phyloP scores from a whole-genome alignment of 768 basidiomycete genomes.

The Lactifluus hygrophoroides region DNA sequence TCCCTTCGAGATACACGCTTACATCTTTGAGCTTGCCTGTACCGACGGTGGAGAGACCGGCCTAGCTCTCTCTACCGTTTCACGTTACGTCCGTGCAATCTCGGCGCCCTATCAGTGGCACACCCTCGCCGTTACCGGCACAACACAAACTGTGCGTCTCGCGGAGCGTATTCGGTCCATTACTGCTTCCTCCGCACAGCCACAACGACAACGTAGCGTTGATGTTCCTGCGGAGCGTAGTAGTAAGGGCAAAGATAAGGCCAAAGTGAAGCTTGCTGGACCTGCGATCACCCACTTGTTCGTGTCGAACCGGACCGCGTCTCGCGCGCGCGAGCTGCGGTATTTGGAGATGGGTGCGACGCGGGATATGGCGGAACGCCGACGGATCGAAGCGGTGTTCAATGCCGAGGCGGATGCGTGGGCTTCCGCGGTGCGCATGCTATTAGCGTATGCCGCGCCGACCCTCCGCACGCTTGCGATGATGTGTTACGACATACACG shows the following conservation, averaged over 20 bases:
- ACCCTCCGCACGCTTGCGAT: conserved; percentile 18
- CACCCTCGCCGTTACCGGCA: conserved; percentile 30
- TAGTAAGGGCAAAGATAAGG: not conserved
- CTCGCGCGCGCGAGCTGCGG: conserved; percentile 10
- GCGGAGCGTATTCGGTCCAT: conserved; percentile 13
- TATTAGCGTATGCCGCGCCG: conserved; percentile 16
- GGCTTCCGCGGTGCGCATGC: conserved; percentile 11
- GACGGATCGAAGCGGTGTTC: conserved; percentile 8
- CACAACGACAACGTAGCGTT: not conserved
- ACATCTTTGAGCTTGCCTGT: conserved; percentile 38
- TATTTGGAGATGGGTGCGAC: conserved; percentile 12
- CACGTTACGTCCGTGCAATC: conserved; percentile 34
- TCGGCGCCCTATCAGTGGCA: conserved; percentile 34
- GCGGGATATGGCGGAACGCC: conserved; percentile 12
- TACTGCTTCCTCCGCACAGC: not conserved
- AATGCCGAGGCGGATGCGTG: conserved; percentile 16
- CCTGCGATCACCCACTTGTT: conserved; percentile 13
- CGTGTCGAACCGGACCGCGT: conserved; percentile 12
- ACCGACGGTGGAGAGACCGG: conserved; percentile 33
- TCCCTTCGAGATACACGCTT: conserved; percentile 38
- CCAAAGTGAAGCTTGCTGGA: not conserved
- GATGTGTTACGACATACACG: conserved; percentile 20
- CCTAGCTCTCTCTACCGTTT: conserved; percentile 32
- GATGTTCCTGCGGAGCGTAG: not conserved
- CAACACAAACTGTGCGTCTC: conserved; percentile 25